Percentiles rank a stretch among this genome's conserved stretches.
Conservation (phyloP, 1,284 basidiomycete species). For the Boletus sp. region DNA sequence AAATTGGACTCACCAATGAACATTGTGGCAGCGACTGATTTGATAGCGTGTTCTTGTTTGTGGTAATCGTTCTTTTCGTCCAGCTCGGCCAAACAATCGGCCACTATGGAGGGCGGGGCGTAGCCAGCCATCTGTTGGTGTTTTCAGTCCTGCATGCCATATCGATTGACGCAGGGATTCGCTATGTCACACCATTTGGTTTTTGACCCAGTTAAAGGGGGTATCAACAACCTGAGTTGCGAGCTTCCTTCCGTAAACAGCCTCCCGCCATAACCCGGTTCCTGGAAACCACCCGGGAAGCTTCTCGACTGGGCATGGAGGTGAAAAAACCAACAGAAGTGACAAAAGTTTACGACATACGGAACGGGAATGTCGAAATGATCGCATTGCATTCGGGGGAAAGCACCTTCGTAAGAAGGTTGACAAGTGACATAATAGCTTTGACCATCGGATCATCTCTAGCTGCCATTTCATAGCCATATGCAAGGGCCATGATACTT, state of each 20-base stretch:
- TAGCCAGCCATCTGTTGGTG: conserved; percentile 13
- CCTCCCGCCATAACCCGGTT: conserved; percentile 36
- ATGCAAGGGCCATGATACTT: conserved; percentile 26
- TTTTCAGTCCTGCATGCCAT: background rate
- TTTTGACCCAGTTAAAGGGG: conserved; percentile 25
- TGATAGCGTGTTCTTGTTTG: conserved; percentile 25
- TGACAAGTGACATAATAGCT: conserved; percentile 15
- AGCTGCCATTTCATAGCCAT: conserved; percentile 19
- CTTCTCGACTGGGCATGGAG: conserved; percentile 34
- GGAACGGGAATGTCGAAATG: conserved; percentile 23
- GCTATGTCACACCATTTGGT: conserved; percentile 16
- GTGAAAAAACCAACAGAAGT: background rate
- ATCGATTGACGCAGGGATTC: background rate
- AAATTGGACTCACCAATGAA: conserved; percentile 20
- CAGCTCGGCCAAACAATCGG: conserved; percentile 22
- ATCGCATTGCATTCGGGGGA: conserved; percentile 20
- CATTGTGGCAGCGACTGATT: conserved; percentile 20
- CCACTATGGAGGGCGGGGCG: conserved; percentile 24
- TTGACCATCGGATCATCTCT: conserved; percentile 25
- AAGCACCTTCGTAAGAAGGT: conserved; percentile 21
- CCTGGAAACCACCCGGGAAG: conserved; percentile 45
- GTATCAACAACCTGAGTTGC: conserved; percentile 19
- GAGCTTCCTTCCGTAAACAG: conserved; percentile 14
- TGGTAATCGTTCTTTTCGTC: conserved; percentile 14
- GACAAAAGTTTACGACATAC: conserved; percentile 13